A percentile compares a stretch with the other conserved stretches of the same genome.
Conservation (phyloP, 2,329 filamentous ascomycete species). For the Beauveria varroae region DNA sequence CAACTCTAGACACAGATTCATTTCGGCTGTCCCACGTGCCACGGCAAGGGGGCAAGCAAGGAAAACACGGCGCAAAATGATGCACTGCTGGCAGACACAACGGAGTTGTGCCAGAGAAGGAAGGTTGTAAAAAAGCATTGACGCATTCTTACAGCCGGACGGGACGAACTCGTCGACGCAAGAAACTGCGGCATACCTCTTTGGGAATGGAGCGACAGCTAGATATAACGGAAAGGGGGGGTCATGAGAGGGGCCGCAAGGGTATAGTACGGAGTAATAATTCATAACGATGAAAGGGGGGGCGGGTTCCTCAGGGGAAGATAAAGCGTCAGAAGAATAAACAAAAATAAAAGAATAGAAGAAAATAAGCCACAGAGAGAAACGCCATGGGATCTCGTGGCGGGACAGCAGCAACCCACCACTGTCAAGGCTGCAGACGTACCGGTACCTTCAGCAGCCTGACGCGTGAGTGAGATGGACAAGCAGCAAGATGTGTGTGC, state of each 20-base stretch:
- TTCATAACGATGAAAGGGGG: not conserved
- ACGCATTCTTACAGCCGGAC: not conserved
- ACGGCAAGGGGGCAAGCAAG: not conserved
- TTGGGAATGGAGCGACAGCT: not conserved
- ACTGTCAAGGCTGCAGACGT: not conserved
- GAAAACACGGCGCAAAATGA: not conserved
- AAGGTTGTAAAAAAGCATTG: not conserved
- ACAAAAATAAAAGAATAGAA: no score
- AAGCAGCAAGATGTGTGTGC: no score
- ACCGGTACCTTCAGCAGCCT: not conserved
- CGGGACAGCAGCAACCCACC: not conserved
- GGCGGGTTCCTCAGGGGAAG: not conserved
- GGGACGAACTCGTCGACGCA: constrained; percentile 4
- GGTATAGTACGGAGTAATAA: not conserved
- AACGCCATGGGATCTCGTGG: constrained; percentile 3
- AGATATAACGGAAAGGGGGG: not conserved
- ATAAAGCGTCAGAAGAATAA: not conserved
- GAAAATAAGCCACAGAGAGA: not conserved
- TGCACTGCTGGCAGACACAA: not conserved
- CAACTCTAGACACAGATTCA: not conserved
- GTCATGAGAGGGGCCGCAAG: not conserved
- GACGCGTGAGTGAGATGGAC: not conserved
- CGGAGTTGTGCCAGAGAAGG: not conserved
- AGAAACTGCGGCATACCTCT: constrained; percentile 3
- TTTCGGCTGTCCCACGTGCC: constrained; percentile 4